These are phyloP conservation scores for Exophiala spinifera DNA, from an alignment of 2,329 filamentous ascomycete genomes.

Conservation along the genomic window DNA sequence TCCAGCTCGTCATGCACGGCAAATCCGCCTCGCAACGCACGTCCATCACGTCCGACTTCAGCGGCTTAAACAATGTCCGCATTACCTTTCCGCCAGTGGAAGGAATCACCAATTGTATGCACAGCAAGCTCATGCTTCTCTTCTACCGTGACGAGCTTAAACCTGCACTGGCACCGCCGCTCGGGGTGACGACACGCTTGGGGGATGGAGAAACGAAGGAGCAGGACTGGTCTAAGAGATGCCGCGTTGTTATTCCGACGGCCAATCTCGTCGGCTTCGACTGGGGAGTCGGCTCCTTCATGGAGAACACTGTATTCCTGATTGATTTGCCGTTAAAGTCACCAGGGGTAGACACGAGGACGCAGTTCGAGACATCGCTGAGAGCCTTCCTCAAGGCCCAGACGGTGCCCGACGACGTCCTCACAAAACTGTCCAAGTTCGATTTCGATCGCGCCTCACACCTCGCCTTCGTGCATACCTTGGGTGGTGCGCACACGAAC, in stretches of 20 bases:
- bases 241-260: slow-evolving; percentile 75
- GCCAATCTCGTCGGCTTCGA: slow-evolving; percentile 84
- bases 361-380: slow-evolving; percentile 67
- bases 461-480: slow-evolving; percentile 80
- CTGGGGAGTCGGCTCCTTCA: slow-evolving; percentile 77
- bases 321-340: slow-evolving; percentile 72
- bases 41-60: slow-evolving; percentile 40
- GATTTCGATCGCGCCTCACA: slow-evolving; percentile 72
- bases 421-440: slow-evolving; percentile 69
- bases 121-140: slow-evolving; percentile 91
- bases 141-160: slow-evolving; percentile 57
- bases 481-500: slow-evolving; percentile 59
- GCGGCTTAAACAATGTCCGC: slow-evolving; percentile 53
- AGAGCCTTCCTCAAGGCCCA: slow-evolving; percentile 67
- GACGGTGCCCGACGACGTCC: slow-evolving; percentile 61
- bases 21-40: slow-evolving; percentile 46
- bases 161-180: neutral
- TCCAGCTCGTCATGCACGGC: slow-evolving; percentile 63
- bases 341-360: slow-evolving; percentile 29
- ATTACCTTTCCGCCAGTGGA: slow-evolving; percentile 80
- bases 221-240: slow-evolving; percentile 12
- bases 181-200: too few species aligned
- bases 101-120: slow-evolving; percentile 71
- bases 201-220: neutral
- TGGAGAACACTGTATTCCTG: slow-evolving; percentile 93